phyloP scores from a whole-genome alignment of 2,329 filamentous ascomycete species.

The Nemania sp. region DNA sequence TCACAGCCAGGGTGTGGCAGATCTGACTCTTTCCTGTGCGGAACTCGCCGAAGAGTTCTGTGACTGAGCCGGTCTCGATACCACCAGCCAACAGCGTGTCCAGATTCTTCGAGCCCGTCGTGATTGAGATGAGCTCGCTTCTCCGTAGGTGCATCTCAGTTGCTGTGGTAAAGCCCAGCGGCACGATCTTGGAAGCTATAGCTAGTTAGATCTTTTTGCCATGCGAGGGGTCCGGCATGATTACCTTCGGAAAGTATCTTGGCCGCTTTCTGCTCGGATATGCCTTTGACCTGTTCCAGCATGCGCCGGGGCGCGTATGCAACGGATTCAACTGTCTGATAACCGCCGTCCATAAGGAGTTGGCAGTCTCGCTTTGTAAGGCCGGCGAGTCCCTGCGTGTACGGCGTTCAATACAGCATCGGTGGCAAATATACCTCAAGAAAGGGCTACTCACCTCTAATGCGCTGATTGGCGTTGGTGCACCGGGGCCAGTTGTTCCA shows the following conservation, averaged over 20 bases:
- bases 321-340: conserved; percentile 92
- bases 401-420: neutral
- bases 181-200: conserved; percentile 88
- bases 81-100: conserved; percentile 94
- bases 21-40: conserved; percentile 98
- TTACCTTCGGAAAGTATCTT: conserved; percentile 89
- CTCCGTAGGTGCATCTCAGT: conserved; percentile 98
- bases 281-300: conserved; percentile 94
- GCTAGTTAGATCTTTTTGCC: conserved; percentile 10
- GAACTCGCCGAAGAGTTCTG: conserved; percentile 97
- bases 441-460: conserved; percentile 69
- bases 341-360: conserved; percentile 86
- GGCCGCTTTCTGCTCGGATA: conserved; percentile 93
- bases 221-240: conserved; percentile 14
- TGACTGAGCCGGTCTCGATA: conserved; percentile 95
- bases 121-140: conserved; percentile 96
- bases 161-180: conserved; percentile 98
- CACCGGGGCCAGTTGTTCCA: conserved; percentile 78
- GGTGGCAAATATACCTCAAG: neutral
- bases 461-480: conserved; percentile 84
- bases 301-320: conserved; percentile 85
- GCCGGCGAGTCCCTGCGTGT: conserved; percentile 74
- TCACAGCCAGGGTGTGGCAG: conserved; percentile 97
- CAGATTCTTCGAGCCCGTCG: conserved; percentile 95
- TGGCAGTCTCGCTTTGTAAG: conserved; percentile 96